These are phyloP conservation scores for Raffaelea ambrosiae DNA, from an alignment of 2,329 filamentous ascomycete genomes.

Conservation along the genomic window DNA sequence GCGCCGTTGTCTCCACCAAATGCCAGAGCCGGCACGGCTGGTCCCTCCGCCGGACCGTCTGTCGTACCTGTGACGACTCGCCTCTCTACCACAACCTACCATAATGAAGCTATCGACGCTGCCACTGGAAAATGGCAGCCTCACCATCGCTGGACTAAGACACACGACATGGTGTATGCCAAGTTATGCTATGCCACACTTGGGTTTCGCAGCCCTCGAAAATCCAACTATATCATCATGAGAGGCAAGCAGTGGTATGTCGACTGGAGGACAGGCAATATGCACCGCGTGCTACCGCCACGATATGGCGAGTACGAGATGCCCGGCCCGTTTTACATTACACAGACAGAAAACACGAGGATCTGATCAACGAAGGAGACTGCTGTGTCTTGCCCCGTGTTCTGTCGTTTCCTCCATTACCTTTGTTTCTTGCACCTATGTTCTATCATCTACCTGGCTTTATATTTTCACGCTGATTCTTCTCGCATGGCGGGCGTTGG, in stretches of 20 bases:
- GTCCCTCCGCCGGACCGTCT: neutral
- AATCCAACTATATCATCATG: constrained; percentile 48
- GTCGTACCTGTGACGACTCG: constrained; percentile 18
- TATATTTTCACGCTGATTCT: neutral
- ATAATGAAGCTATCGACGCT: constrained; percentile 35
- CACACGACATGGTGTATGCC: constrained; percentile 51
- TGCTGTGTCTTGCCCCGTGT: too few species aligned
- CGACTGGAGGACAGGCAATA: constrained; percentile 49
- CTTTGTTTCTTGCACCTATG: neutral
- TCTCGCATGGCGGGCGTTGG: neutral
- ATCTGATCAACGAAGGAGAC: constrained; percentile 23
- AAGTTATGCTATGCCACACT: constrained; percentile 53
- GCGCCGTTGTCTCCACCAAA: neutral
- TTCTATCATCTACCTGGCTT: neutral
- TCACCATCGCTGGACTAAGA: constrained; percentile 43
- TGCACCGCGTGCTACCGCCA: constrained; percentile 45
- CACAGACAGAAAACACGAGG: constrained; percentile 39
- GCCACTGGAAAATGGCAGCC: constrained; percentile 49
- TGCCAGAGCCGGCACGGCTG: neutral
- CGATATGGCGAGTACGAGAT: constrained; percentile 43
- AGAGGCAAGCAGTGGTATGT: constrained; percentile 51
- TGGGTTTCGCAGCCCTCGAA: constrained; percentile 46
- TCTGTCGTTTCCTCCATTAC: neutral
- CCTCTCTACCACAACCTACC: constrained; percentile 36
- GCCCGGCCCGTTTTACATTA: constrained; percentile 40